Evolutionary conservation across 2,329 filamentous ascomycete genomes (phyloP), one percentile per base, ranked within the genome.

Genomic region (Intubia oerlemansii): DNA sequence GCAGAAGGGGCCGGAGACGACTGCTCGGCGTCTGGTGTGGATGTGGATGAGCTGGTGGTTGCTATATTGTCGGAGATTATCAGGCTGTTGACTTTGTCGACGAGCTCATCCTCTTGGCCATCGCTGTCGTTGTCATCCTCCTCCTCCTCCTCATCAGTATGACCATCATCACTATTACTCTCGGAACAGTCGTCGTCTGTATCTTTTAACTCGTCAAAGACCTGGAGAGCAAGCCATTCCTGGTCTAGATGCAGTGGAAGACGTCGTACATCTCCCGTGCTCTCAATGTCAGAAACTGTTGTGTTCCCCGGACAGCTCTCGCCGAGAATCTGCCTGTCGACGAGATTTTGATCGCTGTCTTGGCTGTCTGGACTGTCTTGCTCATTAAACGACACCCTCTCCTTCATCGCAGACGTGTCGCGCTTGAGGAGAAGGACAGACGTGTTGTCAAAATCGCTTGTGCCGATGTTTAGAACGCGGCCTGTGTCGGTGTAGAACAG

Each of bases 401-500:
- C n/a, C n/a, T n/a, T n/a, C n/a, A 42, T 63, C 55, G 74, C 70
- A 33, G 69, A 59, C 5, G 64, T 38, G 39, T 85, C 76, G 38
- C 79, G 57, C 45, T 82, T 84, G 24, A 88, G 46, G 0, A 88
- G 50, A 1, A 88, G 52, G 1, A 85, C 67, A 0, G 79, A 76
- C 33, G 70, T 79, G 42, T 75, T 80, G 3, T 63, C 62, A 38
- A 74, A 71, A 10, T 72, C 72, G 7, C 50, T 45, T 4, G 51
- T 51, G 11, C 56, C 55, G 31, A 93, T 82, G 35, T 91, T 91
- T 16, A 93, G 57, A 8, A 93, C 79, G 39, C 79, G 79, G 12
- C 82, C 82, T 0, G 80, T 90, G 39, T 91, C 79, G 1, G 82
- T 81, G 42, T 92, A 93, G 49, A 92, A 91, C 18, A 92, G 80